Conservation (phyloP, 2,329 filamentous ascomycete species). For the Juglanconis oblonga region DNA sequence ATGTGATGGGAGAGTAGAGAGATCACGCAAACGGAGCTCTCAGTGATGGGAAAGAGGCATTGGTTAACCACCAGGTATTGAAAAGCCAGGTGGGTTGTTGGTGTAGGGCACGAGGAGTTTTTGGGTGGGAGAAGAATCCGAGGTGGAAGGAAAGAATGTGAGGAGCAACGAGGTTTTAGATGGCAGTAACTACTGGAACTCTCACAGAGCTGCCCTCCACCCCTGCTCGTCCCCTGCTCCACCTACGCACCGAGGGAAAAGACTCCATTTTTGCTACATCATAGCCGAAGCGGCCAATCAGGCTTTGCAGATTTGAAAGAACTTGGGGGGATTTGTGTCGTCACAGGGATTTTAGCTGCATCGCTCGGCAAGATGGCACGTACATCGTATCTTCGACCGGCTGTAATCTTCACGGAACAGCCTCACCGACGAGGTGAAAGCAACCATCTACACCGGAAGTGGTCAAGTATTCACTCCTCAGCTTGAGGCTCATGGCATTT, state of each 20-base stretch:
- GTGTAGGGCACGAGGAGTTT: no score
- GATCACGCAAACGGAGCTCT: conserved; percentile 25
- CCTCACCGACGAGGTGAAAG: neutral
- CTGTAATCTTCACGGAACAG: neutral
- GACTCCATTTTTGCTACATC: conserved; percentile 2
- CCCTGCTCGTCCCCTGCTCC: conserved; percentile 12
- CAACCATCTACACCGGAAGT: no score
- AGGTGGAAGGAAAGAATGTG: conserved; percentile 9
- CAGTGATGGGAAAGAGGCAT: conserved; percentile 15
- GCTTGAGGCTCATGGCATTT: no score
- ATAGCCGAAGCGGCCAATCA: conserved; percentile 17
- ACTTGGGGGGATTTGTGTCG: conserved; percentile 11
- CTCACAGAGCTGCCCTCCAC: conserved; percentile 6
- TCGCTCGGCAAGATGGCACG: conserved; percentile 5
- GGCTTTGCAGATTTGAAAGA: conserved; percentile 11
- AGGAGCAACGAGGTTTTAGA: conserved; percentile 19
- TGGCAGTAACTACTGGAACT: conserved; percentile 9
- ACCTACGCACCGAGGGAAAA: neutral
- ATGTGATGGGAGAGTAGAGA: conserved; percentile 15
- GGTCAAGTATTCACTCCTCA: no score
- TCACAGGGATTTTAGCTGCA: conserved; percentile 7
- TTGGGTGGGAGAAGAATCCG: neutral
- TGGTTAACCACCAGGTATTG: conserved; percentile 11
- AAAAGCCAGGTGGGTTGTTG: conserved; percentile 1
- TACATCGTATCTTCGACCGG: conserved; percentile 20